Conservation (phyloP, 2,329 filamentous ascomycete genomes). For the Tetracladium maxilliforme region DNA sequence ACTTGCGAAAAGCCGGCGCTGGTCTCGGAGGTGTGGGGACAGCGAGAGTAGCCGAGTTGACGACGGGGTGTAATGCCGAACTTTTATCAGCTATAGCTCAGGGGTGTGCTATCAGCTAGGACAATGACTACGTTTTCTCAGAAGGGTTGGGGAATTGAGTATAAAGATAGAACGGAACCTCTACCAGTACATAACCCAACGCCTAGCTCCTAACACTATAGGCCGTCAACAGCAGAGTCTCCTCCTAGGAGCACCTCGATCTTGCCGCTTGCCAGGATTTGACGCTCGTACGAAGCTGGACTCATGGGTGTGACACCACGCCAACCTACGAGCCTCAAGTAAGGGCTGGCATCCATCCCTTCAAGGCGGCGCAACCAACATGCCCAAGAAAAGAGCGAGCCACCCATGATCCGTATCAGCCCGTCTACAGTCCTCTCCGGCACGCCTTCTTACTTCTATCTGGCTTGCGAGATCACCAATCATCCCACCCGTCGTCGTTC, state of each 20-base stretch:
- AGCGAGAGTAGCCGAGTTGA: conserved; percentile 1
- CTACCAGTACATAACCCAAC: too few species aligned
- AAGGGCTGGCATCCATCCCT: conserved; percentile 1
- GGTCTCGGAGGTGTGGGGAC: conserved; percentile 1
- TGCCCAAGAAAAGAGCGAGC: neutral
- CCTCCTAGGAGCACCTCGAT: too few species aligned
- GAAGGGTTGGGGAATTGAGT: conserved; percentile 1
- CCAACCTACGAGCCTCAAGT: conserved; percentile 1
- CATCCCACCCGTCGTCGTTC: conserved; percentile 12
- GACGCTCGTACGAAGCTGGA: too few species aligned
- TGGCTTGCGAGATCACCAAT: too few species aligned
- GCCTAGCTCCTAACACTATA: too few species aligned
- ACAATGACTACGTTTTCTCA: neutral
- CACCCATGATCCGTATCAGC: neutral
- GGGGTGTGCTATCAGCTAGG: conserved; percentile 1
- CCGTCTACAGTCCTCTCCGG: neutral
- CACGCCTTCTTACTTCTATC: conserved; percentile 6
- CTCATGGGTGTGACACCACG: conserved; percentile 1
- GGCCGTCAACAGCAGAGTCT: too few species aligned
- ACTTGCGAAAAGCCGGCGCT: conserved; percentile 1
- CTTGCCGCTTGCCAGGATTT: too few species aligned
- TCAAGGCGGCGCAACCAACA: neutral
- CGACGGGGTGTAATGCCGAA: conserved; percentile 1
- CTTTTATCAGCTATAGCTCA: too few species aligned
- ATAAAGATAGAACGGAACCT: conserved; percentile 1